Conservation (phyloP, 139 green algal genomes). For the Picochlorum sp. region DNA sequence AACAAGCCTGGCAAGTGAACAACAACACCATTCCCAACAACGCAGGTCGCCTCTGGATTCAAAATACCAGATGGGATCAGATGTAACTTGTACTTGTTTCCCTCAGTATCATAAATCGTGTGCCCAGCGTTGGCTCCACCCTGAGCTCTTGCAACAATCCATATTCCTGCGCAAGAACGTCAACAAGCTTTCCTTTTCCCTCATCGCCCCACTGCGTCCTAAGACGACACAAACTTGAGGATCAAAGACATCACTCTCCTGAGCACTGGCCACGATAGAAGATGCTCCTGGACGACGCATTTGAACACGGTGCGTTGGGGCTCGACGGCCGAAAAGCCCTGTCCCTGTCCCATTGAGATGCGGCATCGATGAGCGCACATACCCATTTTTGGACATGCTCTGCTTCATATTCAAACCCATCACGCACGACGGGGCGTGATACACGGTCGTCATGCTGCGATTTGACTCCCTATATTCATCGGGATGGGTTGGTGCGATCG, state of each 20-base stretch:
- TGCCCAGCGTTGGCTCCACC: conserved; percentile 97
- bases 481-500: too few species aligned
- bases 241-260: conserved; percentile 19
- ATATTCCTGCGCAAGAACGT: conserved; percentile 94
- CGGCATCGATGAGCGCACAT: too few species aligned
- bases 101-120: conserved; percentile 95
- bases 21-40: conserved; percentile 96
- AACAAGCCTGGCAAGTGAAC: conserved; percentile 92
- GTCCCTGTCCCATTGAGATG: too few species aligned
- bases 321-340: too few species aligned
- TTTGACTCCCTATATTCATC: too few species aligned
- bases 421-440: too few species aligned
- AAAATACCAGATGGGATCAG: conserved; percentile 95
- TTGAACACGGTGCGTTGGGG: neutral
- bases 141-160: conserved; percentile 92
- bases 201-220: conserved; percentile 98
- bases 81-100: conserved; percentile 97
- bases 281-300: neutral
- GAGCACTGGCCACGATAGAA: neutral
- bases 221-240: conserved; percentile 82
- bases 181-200: conserved; percentile 99
- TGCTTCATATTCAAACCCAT: too few species aligned
- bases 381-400: too few species aligned
- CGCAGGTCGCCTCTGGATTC: conserved; percentile 77
- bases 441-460: too few species aligned